Percentiles rank a stretch among this genome's conserved stretches.
Evolutionary conservation across 495 filamentous ascomycete genomes (phyloP).

Genomic region (Aspergillus olivimuriae): DNA sequence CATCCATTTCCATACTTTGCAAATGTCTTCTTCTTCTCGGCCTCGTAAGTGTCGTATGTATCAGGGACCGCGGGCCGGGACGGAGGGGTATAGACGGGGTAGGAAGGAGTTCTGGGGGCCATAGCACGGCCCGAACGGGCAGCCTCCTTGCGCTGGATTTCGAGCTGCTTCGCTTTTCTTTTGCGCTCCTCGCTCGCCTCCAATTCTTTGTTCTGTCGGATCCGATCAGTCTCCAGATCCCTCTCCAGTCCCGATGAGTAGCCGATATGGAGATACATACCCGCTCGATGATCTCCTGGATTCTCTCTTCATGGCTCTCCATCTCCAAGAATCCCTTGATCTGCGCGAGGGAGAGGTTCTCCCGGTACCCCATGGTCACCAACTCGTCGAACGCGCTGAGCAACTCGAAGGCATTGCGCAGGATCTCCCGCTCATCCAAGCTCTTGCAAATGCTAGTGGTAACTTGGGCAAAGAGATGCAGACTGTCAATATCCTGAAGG

Average conservation of each 20-base stretch:
- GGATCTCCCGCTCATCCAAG: conserved; percentile 89
- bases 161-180: conserved; percentile 93
- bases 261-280: conserved; percentile 38
- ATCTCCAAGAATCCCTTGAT: conserved; percentile 99
- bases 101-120: conserved; percentile 65
- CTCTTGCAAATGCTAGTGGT: conserved; percentile 94
- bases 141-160: conserved; percentile 95
- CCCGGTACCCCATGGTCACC: conserved; percentile 88
- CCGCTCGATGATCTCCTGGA: conserved; percentile 93
- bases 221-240: too few relatives aligned
- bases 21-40: conserved; percentile 88
- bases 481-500: conserved; percentile 95
- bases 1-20: conserved; percentile 68
- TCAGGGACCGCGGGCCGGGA: conserved; percentile 64
- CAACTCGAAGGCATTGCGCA: conserved; percentile 90
- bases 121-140: conserved; percentile 52
- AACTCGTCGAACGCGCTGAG: conserved; percentile 95
- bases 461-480: conserved; percentile 95
- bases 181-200: conserved; percentile 98
- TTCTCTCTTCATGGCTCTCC: conserved; percentile 97
- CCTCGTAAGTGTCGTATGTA: conserved; percentile 87
- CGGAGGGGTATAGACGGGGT: conserved; percentile 85
- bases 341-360: conserved; percentile 89
- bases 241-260: conserved; percentile 8
- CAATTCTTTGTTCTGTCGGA: conserved; percentile 87